Base-by-base conservation (phyloP, 805 yeast species). In the Sugiyamaella boreocaroliniensis region DNA sequence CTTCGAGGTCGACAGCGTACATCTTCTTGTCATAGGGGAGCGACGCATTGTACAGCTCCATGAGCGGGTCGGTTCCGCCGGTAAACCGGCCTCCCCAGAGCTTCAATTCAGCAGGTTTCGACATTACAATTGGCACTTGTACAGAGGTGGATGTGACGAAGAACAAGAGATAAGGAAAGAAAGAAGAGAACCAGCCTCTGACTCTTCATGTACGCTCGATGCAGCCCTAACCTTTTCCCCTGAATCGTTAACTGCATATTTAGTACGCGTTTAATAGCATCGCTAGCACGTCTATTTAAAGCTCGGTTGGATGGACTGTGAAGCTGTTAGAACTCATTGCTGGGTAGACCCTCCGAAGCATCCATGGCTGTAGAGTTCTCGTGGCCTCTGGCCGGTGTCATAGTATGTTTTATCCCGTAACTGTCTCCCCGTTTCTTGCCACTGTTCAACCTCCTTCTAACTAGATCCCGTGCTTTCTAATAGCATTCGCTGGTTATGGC, bases 41-140 rank as follows among this genome's bases (percentile, higher is more conserved):
- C 1, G 98, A 92, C 1, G 97, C 97, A 71, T 93, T 93, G 76
- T 95, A 93, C 50, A 92, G 76, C 67, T 93, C 95, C 99, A 93
- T 93, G 65, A 93, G 75, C 2, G 99, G 99, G 64, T 93, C 99
- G 29, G 96, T 83, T 57, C 92, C 92, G 47, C 76, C 98, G 55
- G 97, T 92, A 73, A 92, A 92, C 71, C 99, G 81, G 64, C 98
- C 99, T 64, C 99, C 99, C 99, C 99, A 92, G 59, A 92, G 76
- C 69, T 83, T 90, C 62, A 75, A 76, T 71, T 85, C 89, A 29
- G 83, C 71, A 45, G 55, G 55, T 46, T 52, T 52, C n/a, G 48
- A n/a, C 53, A 50, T 50, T 11, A 41, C 43, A 18, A 16, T 19
- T 18, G 37, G n/a, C 37, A 32, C 12, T 11, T 14, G 12, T 4